These are phyloP conservation scores for Pleurotus djamor DNA, from an alignment of 768 basidiomycete genomes.

Conservation along the genomic window DNA sequence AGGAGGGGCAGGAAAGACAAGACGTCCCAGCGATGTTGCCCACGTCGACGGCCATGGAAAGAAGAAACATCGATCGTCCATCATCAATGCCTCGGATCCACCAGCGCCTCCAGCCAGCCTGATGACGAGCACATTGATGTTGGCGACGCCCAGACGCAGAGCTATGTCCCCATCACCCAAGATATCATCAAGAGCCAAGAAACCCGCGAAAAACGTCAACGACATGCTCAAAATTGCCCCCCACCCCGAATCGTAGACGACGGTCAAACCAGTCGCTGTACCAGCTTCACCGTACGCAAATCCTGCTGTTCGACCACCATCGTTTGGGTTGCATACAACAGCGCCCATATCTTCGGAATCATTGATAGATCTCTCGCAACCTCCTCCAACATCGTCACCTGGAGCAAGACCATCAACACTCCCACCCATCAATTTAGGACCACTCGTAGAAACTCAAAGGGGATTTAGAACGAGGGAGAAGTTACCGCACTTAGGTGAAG, in stretches of 20 bases:
- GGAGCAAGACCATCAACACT: background rate
- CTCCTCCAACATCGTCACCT: background rate
- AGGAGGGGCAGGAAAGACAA: conserved; percentile 29
- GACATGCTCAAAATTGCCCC: conserved; percentile 54
- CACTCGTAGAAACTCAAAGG: conserved; percentile 55
- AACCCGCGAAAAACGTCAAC: conserved; percentile 48
- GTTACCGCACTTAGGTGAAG: conserved; percentile 45
- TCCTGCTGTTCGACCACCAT: conserved; percentile 48
- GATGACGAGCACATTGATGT: conserved; percentile 50
- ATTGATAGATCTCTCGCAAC: conserved; percentile 35
- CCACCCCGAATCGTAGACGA: conserved; percentile 12
- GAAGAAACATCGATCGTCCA: conserved; percentile 19
- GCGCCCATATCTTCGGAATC: conserved; percentile 48
- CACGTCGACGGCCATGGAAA: conserved; percentile 34
- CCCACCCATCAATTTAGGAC: conserved; percentile 49
- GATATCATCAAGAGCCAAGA: conserved; percentile 42
- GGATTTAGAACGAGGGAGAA: conserved; percentile 64
- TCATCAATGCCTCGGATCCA: conserved; percentile 16
- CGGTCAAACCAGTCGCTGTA: conserved; percentile 13
- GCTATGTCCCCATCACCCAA: conserved; percentile 42
- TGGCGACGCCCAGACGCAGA: conserved; percentile 43
- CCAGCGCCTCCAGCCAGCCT: conserved; percentile 17
- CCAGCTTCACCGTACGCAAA: conserved; percentile 24
- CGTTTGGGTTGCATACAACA: conserved; percentile 67
- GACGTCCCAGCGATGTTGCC: conserved; percentile 28